Evolutionary conservation across 1,284 basidiomycete species (phyloP).

Genomic region (Chondrostereum purpureum): DNA sequence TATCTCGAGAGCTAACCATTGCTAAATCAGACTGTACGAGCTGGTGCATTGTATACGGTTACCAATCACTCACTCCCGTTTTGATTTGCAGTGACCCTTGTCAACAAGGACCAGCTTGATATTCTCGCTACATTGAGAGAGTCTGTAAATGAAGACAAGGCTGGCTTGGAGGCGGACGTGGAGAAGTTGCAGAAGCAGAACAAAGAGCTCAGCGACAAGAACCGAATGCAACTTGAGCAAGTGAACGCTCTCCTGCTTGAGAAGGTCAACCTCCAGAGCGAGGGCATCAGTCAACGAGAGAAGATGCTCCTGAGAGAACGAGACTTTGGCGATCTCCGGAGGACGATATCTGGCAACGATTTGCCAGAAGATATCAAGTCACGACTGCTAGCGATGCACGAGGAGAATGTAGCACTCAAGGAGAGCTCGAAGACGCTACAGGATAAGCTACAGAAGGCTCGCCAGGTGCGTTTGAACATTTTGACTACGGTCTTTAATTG

Average conservation of each 20-base stretch:
- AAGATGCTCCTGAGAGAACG: constrained; percentile 76
- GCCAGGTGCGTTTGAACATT: constrained; percentile 51
- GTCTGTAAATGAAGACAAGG: constrained; percentile 85
- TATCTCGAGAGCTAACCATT: constrained; percentile 69
- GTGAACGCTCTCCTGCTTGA: constrained; percentile 83
- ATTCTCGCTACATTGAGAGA: constrained; percentile 80
- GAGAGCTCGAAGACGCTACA: constrained; percentile 66
- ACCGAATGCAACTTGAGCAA: constrained; percentile 88
- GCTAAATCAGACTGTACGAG: constrained; percentile 82
- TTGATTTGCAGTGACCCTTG: constrained; percentile 57
- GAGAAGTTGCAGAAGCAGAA: constrained; percentile 62
- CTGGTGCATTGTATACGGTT: not conserved
- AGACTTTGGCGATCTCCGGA: constrained; percentile 73
- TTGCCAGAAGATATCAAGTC: constrained; percentile 77
- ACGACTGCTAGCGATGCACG: constrained; percentile 70
- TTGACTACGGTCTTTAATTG: too few species aligned
- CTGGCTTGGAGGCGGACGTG: constrained; percentile 64
- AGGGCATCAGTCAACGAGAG: constrained; percentile 81
- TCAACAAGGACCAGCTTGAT: constrained; percentile 82
- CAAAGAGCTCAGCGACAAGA: constrained; percentile 74
- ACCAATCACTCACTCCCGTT: constrained; percentile 5
- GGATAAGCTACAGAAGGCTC: constrained; percentile 81
- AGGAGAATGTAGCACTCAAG: constrained; percentile 67
- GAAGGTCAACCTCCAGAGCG: constrained; percentile 86
- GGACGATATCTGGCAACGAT: constrained; percentile 66